Evolutionary conservation across 1,139 yeast species (phyloP), one percentile per base, ranked within the genome.

Genomic region (Magnusiomyces tetraspermus): DNA sequence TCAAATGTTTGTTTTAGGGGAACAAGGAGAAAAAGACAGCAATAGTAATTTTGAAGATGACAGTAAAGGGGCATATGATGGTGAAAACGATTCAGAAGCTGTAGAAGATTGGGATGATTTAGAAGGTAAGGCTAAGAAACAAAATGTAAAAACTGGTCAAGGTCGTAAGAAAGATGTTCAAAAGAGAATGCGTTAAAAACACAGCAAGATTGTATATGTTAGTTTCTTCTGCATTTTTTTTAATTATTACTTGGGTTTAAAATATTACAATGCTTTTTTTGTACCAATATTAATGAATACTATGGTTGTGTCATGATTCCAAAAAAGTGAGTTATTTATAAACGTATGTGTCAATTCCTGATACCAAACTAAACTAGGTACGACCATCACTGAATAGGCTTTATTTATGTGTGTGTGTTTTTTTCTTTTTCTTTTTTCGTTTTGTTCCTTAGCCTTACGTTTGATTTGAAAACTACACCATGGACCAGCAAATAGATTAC

Each of bases 261-360:
- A 37, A 17, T 66, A 86, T 83, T 45, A 2, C 46, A 30, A 4
- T 30, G 60, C 82, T 85, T 55, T 23, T 11, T 19, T 6, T 28
- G 36, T 23, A 51, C 53, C 3, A 54, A 57, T 19, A 49, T 52
- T 13, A 58, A 59, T 37, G 58, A 52, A 15, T 45, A 41, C 23
- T 54, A 49, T 22, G 42, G 46, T 21, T 43, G 45, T 3, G 60
- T 55, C 17, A 21, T 5, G 21, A 15, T 15, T 11, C 19, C 17
- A 26, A 19, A 31, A 17, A 5, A 31, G n/a, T n/a, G n/a, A n/a
- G n/a, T n/a, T n/a, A n/a, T n/a, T n/a, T n/a, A n/a, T n/a, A n/a
- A n/a, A n/a, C n/a, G n/a, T n/a, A n/a, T n/a, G n/a, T n/a, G n/a
- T n/a, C n/a, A n/a, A n/a, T n/a, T n/a, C n/a, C n/a, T n/a, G n/a